Evolutionary conservation across 2,329 filamentous ascomycete species (phyloP).

Genomic region (Botrytis fragariae): DNA sequence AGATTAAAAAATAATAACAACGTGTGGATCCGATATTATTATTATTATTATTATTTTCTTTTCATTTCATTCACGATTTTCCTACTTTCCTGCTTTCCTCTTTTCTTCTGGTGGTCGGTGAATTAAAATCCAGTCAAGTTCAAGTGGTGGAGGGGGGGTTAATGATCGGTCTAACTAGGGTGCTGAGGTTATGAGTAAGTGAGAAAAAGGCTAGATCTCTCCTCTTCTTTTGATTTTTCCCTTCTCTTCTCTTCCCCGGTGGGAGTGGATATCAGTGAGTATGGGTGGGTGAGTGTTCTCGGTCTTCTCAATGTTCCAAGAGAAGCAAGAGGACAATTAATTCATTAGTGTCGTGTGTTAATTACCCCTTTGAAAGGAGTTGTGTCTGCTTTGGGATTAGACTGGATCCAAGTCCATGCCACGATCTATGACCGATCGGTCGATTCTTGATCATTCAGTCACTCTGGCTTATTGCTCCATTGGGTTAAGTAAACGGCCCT

Average conservation of each 20-base stretch:
- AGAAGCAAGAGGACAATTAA: neutral
- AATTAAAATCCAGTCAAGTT: constrained; percentile 8
- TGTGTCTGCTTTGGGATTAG: neutral
- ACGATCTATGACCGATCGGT: neutral
- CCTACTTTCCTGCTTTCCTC: neutral
- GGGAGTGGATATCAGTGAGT: neutral
- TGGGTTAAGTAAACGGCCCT: neutral
- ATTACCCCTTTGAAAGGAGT: neutral
- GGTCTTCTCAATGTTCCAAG: neutral
- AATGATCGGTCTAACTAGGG: neutral
- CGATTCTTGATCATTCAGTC: neutral
- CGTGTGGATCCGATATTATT: neutral
- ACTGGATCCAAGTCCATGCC: accelerated
- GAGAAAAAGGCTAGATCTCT: constrained; percentile 8
- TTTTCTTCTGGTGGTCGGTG: constrained; percentile 11
- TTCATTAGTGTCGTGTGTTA: neutral
- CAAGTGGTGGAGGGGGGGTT: neutral
- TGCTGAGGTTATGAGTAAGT: neutral
- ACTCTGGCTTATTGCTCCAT: neutral
- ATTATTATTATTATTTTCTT: too few species aligned
- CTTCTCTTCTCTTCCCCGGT: constrained; percentile 12
- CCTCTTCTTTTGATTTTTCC: neutral
- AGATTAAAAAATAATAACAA: neutral
- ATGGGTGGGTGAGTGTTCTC: neutral
- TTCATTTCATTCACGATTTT: neutral